Base-by-base conservation (phyloP, 2,329 filamentous ascomycete species). In the Sporothrix variecibatus region DNA sequence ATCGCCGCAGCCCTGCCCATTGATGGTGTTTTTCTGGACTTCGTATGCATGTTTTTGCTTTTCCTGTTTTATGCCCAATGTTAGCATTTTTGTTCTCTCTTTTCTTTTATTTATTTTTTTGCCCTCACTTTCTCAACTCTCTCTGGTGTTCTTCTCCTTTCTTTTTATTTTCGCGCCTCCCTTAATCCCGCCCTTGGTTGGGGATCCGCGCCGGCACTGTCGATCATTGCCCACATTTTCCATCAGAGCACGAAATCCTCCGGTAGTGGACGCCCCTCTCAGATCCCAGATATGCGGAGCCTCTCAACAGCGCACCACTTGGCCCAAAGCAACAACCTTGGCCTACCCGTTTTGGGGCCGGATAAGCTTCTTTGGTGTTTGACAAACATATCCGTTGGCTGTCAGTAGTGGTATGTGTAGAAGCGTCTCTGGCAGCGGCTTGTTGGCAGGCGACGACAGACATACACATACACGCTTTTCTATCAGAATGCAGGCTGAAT, bases 401-500 rank as follows among this genome's bases (percentile, higher is more conserved):
- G 38, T 46, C n/a, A 9, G 15, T 40, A 15, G 17, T 67, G 38
- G 34, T n/a, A n/a, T n/a, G n/a, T n/a, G n/a, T 11, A 7, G 34
- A 34, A 34, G 34, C 34, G 60, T 9, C n/a, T 5, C 17, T 67
- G 38, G 38, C 62, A 12, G 62, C 62, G n/a, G 62, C 15, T 67
- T 28, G 38, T 8, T 46, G 34, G 34, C 38, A 26, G 62, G 43
- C 26, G 58, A 34, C 62, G 6, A 23, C 26, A 40, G 60, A 12
- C 56, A n/a, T 43, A 1, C 23, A 11, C 3, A 53, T 9, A 23
- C 51, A 53, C 51, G 7, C 51, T 23, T 28, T 68, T 67, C 40
- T 23, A n/a, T 38, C 20, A 56, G 67, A 71, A 71, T 71, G 51
- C 68, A 20, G 49, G 34, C 51, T 58, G 68, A 58, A 56, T 58